Evolutionary conservation across 1,284 basidiomycete genomes (phyloP).

Genomic region (Cystobasidium sp.): DNA sequence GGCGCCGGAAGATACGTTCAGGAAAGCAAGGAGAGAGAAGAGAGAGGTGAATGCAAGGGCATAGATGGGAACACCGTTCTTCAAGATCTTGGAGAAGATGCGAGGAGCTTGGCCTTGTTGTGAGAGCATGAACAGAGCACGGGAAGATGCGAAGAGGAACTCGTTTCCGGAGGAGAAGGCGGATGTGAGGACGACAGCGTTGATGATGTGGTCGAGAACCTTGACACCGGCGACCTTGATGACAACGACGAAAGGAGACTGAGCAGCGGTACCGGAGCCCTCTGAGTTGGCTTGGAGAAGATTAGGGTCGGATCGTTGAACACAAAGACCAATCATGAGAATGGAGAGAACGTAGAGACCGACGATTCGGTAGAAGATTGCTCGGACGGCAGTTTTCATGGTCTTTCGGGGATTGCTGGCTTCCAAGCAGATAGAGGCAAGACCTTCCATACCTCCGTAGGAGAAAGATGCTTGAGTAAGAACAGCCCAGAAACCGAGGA

Average conservation of each 20-base stretch:
- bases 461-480: conserved; percentile 71
- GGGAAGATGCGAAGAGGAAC: conserved; percentile 63
- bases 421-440: conserved; percentile 74
- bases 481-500: conserved; percentile 52
- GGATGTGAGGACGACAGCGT: conserved; percentile 60
- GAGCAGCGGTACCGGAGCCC: conserved; percentile 48
- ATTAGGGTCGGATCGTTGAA: conserved; percentile 22
- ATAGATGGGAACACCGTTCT: conserved; percentile 74
- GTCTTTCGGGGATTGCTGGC: conserved; percentile 54
- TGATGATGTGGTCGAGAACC: conserved; percentile 55
- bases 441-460: conserved; percentile 79
- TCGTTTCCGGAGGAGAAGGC: conserved; percentile 65
- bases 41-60: conserved; percentile 69
- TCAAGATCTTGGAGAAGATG: conserved; percentile 69
- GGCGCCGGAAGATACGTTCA: conserved; percentile 56
- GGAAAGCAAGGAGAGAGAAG: conserved; percentile 74
- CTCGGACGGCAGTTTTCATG: conserved; percentile 36
- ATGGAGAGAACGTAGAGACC: conserved; percentile 68
- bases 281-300: conserved; percentile 57
- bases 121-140: conserved; percentile 63
- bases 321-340: conserved; percentile 47
- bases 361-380: conserved; percentile 71
- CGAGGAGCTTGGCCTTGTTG: conserved; percentile 59
- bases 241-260: conserved; percentile 53
- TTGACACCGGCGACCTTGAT: conserved; percentile 52